Evolutionary conservation across 345 rosid genomes (phyloP), one percentile per base, ranked within the genome.

Genomic region (Nephelium lappaceum): DNA sequence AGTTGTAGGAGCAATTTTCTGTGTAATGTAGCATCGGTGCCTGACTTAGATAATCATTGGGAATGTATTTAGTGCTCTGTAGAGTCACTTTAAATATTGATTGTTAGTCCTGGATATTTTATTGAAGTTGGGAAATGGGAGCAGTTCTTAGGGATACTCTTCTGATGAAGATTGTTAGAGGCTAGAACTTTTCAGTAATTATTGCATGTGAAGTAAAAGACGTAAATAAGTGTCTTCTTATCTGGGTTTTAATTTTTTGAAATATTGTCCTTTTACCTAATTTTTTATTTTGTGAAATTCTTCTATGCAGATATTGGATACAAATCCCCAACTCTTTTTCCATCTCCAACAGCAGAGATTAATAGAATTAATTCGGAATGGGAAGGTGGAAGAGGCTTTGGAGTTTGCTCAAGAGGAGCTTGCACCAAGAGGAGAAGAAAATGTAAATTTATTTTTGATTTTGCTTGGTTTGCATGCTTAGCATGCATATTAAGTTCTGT

Each of bases 341-440:
- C 99, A 97, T 83, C 99, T 97, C 69, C 99, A 97, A 83, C 99
- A 97, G 79, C 99, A 97, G 79, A 92, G 95, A 82, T 83, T 97
- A 86, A 97, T 97, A 80, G 99, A 97, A 83, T 83, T 97, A 6
- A 97, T 97, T 84, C 91, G 99, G 24, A 90, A 93, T 79, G 97
- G 99, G 57, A 97, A 83, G 79, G 85, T 95, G 67, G 95, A 92
- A 61, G 99, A 94, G 85, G 98, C 99, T 72, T 83, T 94, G 81
- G 97, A 94, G 86, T 97, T 97, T 88, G 98, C 99, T 69, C 99
- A 94, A 81, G 99, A 94, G 83, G 98, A 97, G 83, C 99, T 97
- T 76, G 99, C 99, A 66, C 99, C 95, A 39, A 89, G 97, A 72
- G 99, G 98, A 58, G 98, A 97, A 86, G 99, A 97, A 87, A 93